A percentile compares a stretch with the other conserved stretches of the same genome.
These are phyloP conservation scores for Blepharisma undulans DNA, from an alignment of 169 alveolate species.

Conservation along the genomic window DNA sequence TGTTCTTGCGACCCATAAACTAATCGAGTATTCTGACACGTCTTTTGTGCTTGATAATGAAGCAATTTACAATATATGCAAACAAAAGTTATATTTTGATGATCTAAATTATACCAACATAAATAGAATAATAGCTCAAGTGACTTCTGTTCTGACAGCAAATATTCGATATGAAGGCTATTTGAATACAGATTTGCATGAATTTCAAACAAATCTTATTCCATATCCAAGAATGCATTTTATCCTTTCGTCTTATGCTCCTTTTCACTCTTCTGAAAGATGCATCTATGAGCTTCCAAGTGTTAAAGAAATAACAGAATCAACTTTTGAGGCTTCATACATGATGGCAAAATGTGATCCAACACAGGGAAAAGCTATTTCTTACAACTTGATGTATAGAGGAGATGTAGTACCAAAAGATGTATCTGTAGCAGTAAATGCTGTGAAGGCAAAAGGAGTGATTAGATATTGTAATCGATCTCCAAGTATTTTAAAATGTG, in stretches of 20 bases:
- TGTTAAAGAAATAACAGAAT: constrained; percentile 96
- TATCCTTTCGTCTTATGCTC: constrained; percentile 97
- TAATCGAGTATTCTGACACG: constrained; percentile 98
- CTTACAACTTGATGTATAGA: constrained; percentile 94
- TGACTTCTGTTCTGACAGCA: constrained; percentile 92
- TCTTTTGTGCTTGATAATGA: constrained; percentile 98
- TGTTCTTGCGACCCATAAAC: constrained; percentile 96
- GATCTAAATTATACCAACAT: constrained; percentile 97
- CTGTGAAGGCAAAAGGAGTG: constrained; percentile 96
- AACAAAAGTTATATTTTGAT: constrained; percentile 95
- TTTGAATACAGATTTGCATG: constrained; percentile 96
- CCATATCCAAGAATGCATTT: constrained; percentile 99
- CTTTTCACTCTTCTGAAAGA: constrained; percentile 97
- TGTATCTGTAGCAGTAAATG: constrained; percentile 97
- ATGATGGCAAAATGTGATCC: constrained; percentile 99
- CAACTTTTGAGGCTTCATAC: constrained; percentile 97
- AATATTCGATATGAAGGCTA: constrained; percentile 98
- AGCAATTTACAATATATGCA: constrained; percentile 98
- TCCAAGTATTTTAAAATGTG: constrained; percentile 98
- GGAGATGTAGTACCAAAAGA: constrained; percentile 99
- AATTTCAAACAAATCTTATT: constrained; percentile 97
- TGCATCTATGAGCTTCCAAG: constrained; percentile 97
- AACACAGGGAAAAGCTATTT: constrained; percentile 98
- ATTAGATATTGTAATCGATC: constrained; percentile 98
- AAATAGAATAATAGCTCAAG: constrained; percentile 97